Conservation (phyloP, 2,329 filamentous ascomycete genomes). For the Teratosphaeria destructans region DNA sequence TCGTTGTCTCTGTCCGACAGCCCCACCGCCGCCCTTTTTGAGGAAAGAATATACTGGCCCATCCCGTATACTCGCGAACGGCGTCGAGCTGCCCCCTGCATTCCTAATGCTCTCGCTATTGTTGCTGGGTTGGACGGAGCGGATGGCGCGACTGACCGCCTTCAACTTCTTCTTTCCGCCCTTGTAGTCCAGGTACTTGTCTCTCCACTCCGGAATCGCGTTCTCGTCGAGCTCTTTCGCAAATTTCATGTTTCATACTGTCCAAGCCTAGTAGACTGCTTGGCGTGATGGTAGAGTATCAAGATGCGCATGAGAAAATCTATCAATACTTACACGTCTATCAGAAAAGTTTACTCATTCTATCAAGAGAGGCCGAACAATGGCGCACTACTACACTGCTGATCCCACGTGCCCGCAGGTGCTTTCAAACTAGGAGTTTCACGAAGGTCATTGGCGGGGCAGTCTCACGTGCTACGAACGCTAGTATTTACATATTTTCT, state of each 20-base stretch:
- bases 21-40: slow-evolving; percentile 10
- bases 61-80: slow-evolving; percentile 23
- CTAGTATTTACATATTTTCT: neutral
- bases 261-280: neutral
- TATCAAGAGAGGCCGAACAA: neutral
- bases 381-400: neutral
- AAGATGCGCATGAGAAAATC: neutral
- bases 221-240: slow-evolving; percentile 15
- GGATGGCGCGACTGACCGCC: slow-evolving; percentile 62
- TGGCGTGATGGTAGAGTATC: neutral
- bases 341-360: no score
- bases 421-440: neutral
- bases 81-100: neutral
- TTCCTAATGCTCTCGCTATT: slow-evolving; percentile 15
- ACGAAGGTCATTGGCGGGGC: neutral
- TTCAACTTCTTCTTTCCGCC: slow-evolving; percentile 87
- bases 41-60: slow-evolving; percentile 34
- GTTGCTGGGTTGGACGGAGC: slow-evolving; percentile 44
- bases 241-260: slow-evolving; percentile 15
- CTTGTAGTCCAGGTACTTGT: slow-evolving; percentile 30
- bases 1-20: neutral
- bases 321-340: neutral
- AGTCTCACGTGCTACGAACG: neutral
- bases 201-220: slow-evolving; percentile 14
- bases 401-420: neutral